These are phyloP conservation scores for Phaffomyces thermotolerans DNA, from an alignment of 805 yeast genomes.

Conservation along the genomic window DNA sequence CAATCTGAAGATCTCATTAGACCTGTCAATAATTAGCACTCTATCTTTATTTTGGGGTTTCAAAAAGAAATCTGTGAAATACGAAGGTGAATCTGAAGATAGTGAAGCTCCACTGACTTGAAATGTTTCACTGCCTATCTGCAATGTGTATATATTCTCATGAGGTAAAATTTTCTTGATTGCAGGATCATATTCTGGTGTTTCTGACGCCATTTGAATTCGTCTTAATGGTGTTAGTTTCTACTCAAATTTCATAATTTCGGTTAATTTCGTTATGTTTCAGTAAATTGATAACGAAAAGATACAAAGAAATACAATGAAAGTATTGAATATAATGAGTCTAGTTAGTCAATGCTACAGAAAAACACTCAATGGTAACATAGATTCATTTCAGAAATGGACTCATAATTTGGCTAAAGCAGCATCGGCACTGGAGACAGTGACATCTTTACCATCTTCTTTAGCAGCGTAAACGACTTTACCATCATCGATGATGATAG, in stretches of 20 bases:
- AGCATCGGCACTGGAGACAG: conserved; percentile 24
- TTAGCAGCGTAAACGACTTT: conserved; percentile 39
- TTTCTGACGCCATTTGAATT: background rate
- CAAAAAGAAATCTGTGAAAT: conserved; percentile 67
- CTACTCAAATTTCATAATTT: background rate
- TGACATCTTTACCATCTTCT: conserved; percentile 23
- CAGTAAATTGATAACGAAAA: too few species aligned
- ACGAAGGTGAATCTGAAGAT: conserved; percentile 82
- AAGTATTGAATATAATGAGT: background rate
- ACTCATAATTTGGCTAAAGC: conserved; percentile 22
- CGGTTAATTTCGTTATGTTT: too few species aligned
- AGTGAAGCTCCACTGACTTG: conserved; percentile 76
- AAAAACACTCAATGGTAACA: background rate
- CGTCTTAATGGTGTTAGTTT: background rate
- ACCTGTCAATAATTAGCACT: conserved; percentile 63
- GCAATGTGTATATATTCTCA: conserved; percentile 59
- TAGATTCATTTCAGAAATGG: background rate
- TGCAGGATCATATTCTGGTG: conserved; percentile 26
- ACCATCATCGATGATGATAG: conserved; percentile 58
- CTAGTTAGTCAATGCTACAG: background rate
- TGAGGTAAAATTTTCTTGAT: conserved; percentile 58
- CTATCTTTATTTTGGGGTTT: conserved; percentile 29
- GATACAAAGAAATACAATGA: background rate
- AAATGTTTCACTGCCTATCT: conserved; percentile 59
- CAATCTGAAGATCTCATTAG: conserved; percentile 57